Percentiles rank a stretch among this genome's conserved stretches.
Conservation (phyloP, 805 yeast genomes). For the Martiniozyma abietophila region DNA sequence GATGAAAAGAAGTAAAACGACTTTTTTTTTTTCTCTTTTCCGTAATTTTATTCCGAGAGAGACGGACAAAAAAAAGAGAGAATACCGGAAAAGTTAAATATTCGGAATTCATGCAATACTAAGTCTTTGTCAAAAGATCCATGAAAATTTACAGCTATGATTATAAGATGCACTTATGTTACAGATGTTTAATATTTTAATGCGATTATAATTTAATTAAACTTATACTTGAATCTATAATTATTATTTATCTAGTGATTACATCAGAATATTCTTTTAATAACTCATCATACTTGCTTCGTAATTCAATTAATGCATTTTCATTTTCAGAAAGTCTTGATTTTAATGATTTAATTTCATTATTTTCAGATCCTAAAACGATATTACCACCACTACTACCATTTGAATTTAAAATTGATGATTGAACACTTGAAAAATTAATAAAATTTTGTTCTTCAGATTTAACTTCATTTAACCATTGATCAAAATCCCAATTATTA, state of each 20-base stretch:
- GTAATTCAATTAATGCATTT: slow-evolving; percentile 7
- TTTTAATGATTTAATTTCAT: slow-evolving; percentile 5
- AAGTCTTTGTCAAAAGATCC: no score
- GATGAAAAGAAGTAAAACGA: no score
- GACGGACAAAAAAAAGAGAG: no score
- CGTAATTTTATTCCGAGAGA: no score
- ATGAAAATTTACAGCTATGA: no score
- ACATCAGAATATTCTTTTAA: slow-evolving; percentile 11
- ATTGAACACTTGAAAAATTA: slow-evolving; percentile 31
- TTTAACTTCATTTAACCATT: slow-evolving; percentile 40
- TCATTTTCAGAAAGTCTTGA: slow-evolving; percentile 9
- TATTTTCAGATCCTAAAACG: slow-evolving; percentile 4
- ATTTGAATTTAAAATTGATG: slow-evolving; percentile 16
- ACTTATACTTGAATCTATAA: no score
- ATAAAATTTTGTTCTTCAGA: slow-evolving; percentile 45
- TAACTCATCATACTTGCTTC: slow-evolving; percentile 13
- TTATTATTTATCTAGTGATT: slow-evolving; percentile 6
- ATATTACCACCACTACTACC: slow-evolving; percentile 5
- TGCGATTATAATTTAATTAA: no score
- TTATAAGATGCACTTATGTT: no score
- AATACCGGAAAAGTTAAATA: no score
- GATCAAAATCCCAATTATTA: slow-evolving; percentile 32
- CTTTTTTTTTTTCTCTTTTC: no score
- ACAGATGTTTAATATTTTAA: background rate
- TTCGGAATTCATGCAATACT: no score